Conservation (phyloP, 805 yeast species). For the Wickerhamiella domercqiae region DNA sequence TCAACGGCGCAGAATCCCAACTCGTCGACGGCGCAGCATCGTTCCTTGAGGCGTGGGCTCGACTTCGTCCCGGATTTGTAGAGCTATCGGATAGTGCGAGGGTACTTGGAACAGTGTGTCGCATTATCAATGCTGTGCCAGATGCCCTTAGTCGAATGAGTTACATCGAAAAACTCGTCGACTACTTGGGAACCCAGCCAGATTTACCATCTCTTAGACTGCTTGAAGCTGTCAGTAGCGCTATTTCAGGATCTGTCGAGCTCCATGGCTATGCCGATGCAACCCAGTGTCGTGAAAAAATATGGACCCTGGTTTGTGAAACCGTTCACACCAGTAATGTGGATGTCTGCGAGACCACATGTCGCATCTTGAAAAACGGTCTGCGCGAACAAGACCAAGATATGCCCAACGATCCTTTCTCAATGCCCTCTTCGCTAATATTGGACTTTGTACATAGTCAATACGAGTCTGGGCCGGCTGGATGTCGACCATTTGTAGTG, state of each 20-base stretch:
- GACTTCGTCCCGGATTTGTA: constrained; percentile 12
- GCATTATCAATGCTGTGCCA: constrained; percentile 19
- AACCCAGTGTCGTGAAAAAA: constrained; percentile 28
- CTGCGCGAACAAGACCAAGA: constrained; percentile 33
- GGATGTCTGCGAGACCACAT: constrained; percentile 45
- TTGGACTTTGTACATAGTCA: constrained; percentile 29
- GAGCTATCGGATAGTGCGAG: constrained; percentile 19
- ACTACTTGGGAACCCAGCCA: constrained; percentile 15
- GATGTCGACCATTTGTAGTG: constrained; percentile 15
- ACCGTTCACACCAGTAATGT: constrained; percentile 31
- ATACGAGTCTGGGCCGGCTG: constrained; percentile 16
- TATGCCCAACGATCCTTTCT: constrained; percentile 47
- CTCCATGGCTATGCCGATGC: constrained; percentile 26
- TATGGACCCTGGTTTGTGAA: constrained; percentile 29
- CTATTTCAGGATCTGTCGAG: constrained; percentile 48
- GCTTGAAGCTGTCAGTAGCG: constrained; percentile 56
- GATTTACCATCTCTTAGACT: constrained; percentile 46
- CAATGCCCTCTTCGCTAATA: constrained; percentile 30
- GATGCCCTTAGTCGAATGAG: constrained; percentile 19
- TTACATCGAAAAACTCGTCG: constrained; percentile 15
- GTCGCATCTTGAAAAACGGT: constrained; percentile 48
- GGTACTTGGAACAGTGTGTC: constrained; percentile 22
- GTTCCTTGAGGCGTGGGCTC: constrained; percentile 19
- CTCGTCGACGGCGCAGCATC: constrained; percentile 17
- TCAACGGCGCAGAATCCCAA: constrained; percentile 20